These are phyloP conservation scores for Terana coerulea DNA, from an alignment of 768 basidiomycete species.

Conservation along the genomic window DNA sequence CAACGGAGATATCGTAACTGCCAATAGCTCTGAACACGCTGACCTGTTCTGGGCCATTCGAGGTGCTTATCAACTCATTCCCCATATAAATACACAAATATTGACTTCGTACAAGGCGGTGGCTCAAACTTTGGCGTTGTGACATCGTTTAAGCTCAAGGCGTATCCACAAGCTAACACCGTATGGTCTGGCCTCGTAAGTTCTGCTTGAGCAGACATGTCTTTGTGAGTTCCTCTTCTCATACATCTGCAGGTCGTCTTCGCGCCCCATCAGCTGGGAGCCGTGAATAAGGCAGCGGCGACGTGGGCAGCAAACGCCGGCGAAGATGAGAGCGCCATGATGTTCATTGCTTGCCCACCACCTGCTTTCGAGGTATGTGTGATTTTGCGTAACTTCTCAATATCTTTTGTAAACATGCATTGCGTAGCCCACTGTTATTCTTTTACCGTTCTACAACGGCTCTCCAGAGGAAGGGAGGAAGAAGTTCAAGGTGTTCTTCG, in stretches of 20 bases:
- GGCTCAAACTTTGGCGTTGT: constrained; percentile 28
- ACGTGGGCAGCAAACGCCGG: not conserved
- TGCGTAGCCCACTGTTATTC: not conserved
- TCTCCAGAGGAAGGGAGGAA: constrained; percentile 4
- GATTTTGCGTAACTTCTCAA: not conserved
- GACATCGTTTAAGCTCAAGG: constrained; percentile 12
- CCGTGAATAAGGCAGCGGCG: not conserved
- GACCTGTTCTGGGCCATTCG: constrained; percentile 30
- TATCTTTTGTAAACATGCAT: not conserved
- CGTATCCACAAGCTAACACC: constrained; percentile 7
- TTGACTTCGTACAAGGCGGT: constrained; percentile 14
- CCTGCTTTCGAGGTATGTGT: constrained; percentile 7
- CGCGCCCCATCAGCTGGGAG: constrained; percentile 1
- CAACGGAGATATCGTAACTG: constrained; percentile 17
- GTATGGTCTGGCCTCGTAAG: constrained; percentile 10
- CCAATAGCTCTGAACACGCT: constrained; percentile 19
- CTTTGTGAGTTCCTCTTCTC: not conserved
- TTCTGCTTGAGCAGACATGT: not conserved
- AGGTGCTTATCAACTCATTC: constrained; percentile 12
- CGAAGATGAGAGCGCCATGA: constrained; percentile 6
- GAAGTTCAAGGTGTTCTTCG: constrained; percentile 5
- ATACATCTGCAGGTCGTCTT: constrained; percentile 2
- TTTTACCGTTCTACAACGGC: constrained; percentile 14
- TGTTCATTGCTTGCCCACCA: constrained; percentile 7
- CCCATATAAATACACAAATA: no score